Base-by-base conservation (phyloP, 768 basidiomycete genomes). In the Lyophyllum atratum region DNA sequence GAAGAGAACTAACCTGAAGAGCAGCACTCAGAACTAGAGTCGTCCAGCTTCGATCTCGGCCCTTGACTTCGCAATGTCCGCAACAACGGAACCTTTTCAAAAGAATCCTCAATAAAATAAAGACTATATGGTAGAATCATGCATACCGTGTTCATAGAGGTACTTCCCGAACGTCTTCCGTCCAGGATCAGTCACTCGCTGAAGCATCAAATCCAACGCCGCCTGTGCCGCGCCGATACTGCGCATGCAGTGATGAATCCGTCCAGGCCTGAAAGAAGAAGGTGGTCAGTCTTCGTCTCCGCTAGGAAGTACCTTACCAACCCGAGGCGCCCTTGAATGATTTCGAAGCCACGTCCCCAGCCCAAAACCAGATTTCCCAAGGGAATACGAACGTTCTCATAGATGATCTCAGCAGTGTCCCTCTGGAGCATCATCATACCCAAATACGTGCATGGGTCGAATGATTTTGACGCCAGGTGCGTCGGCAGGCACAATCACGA, bases 221-320 rank as follows among this genome's bases (percentile, higher is more conserved):
- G 83, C 80, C 58, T 89, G 85, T 1, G 97, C 97, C 21, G 83
- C 83, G 21, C 97, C 97, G 56, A 99, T 92, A 8, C 93, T 91
- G 37, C 97, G 87, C 97, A 99, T 99, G 79, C 96, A 97, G 68
- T 95, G 93, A 66, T 96, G 95, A 64, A 96, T 91, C 54, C 95
- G 89, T n/a, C 95, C 95, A 49, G 95, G 95, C 40, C 93, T 93
- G 59, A 39, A 61, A 19, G 47, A 44, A 21, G 26, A 59, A 12
- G 1, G 49, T 24, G 19, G 21, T 21, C 24, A 31, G 10, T 40
- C 42, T 42, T 6, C 31, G 7, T 33, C 12, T 19, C 1, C 40
- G 33, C 26, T 12, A 21, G 28, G 15, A 49, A 1, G 29, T 34
- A 29, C 12, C 44, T 11, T 34, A 66, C 81, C 46, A 69, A 90